Evolutionary conservation across 768 basidiomycete species (phyloP), one percentile per base, ranked within the genome.

Genomic region (Gautieria morchelliformis): DNA sequence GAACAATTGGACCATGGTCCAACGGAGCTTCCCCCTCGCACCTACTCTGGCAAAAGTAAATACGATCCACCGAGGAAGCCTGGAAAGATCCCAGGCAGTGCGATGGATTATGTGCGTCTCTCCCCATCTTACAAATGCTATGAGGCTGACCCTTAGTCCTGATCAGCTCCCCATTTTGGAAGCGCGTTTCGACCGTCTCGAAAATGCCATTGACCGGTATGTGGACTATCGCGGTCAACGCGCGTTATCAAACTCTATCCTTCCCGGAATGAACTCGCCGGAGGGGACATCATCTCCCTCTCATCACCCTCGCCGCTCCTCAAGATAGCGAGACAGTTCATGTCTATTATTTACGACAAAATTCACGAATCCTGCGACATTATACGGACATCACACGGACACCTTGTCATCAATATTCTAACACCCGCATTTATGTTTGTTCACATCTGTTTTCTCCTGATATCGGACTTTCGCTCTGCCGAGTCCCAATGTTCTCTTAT

Each of bases 1-100:
- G 56, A 57, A 14, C n/a, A 3, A 32, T n/a, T 59, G 7, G 48
- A 47, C n/a, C 60, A 60, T 40, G 55, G 55, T 15, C 60, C 60
- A 27, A 60, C 60, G 14, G 60, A 60, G 27, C 60, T 60, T 14
- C 60, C 60, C 20, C 60, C 60, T 10, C 60, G 60, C 48, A 50
- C 57, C 12, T 60, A 58, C 49, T 22, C 56, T n/a, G 57, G 57
- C 27, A 44, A 56, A 15, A 53, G 57, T 35, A 56, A 48, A 30
- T 49, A 47, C n/a, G 49, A 53, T 44, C 60, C 57, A 4, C 56
- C 60, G 6, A 58, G 47, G 52, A 50, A 57, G 44, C 56, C 56
- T 22, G 60, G 60, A 3, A 60, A 53, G 35, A 60, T 60, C 17
- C 55, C 60, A 14, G 60, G 60, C 3, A 52, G 55, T 12, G 55